Percentiles rank a stretch among this genome's conserved stretches.
Conservation (phyloP, 768 basidiomycete species). For the Artomyces pyxidatus region DNA sequence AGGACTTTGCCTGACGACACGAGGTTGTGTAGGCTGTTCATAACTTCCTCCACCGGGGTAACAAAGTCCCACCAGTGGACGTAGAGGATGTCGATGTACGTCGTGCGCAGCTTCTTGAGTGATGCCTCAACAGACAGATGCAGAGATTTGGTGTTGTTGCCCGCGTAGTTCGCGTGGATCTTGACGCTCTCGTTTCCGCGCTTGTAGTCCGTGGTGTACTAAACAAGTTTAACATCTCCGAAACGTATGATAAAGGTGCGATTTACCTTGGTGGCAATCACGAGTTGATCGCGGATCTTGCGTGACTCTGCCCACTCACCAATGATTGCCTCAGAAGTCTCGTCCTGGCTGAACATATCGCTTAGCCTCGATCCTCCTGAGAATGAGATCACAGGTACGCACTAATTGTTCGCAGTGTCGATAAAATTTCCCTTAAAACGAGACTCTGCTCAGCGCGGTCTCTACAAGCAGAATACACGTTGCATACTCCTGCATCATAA, state of each 20-base stretch:
- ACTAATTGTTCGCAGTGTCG: constrained; percentile 29
- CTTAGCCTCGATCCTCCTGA: not conserved
- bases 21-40: constrained; percentile 32
- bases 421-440: constrained; percentile 18
- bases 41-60: constrained; percentile 35
- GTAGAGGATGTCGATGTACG: constrained; percentile 38
- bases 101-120: constrained; percentile 33
- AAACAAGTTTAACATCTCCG: constrained; percentile 17
- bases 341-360: constrained; percentile 12
- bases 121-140: constrained; percentile 24
- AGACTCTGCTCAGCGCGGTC: constrained; percentile 12
- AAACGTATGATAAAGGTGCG: not conserved
- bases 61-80: constrained; percentile 37
- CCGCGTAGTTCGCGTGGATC: constrained; percentile 23
- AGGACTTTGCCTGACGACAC: constrained; percentile 34
- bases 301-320: constrained; percentile 31
- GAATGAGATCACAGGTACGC: not conserved
- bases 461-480: constrained; percentile 5
- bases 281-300: constrained; percentile 27
- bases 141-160: constrained; percentile 34
- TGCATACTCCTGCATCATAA: constrained; percentile 20
- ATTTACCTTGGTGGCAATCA: constrained; percentile 19
- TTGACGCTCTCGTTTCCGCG: constrained; percentile 3
- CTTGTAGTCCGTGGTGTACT: constrained; percentile 21
- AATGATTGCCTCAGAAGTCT: constrained; percentile 24